Evolutionary conservation across 1,284 basidiomycete genomes (phyloP).

Genomic region (Tetrapyrgos nigripes): DNA sequence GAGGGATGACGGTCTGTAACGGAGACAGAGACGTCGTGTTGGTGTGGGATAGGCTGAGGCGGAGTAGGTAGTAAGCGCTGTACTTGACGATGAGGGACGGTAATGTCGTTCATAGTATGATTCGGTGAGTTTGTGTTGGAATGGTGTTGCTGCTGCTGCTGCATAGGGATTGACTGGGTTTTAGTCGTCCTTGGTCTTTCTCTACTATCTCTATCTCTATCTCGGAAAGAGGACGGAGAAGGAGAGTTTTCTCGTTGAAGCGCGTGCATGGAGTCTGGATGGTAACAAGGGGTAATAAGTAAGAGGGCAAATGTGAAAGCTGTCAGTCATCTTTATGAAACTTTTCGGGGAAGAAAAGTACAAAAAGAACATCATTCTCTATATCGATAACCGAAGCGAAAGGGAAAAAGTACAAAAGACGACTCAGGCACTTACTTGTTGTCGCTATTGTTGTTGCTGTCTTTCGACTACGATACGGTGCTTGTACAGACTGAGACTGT

Average conservation of each 20-base stretch:
- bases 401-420: too few relatives aligned
- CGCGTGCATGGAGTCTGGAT: constrained; percentile 50
- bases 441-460: too few relatives aligned
- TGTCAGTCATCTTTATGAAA: too few relatives aligned
- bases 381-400: too few relatives aligned
- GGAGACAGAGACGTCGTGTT: constrained; percentile 28
- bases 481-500: too few relatives aligned
- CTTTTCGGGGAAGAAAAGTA: too few relatives aligned
- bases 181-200: constrained; percentile 63
- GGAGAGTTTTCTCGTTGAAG: constrained; percentile 70
- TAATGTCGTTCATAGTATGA: constrained; percentile 39
- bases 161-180: constrained; percentile 63
- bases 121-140: constrained; percentile 10
- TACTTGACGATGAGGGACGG: constrained; percentile 41
- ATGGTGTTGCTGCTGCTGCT: constrained; percentile 34
- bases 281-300: too few relatives aligned
- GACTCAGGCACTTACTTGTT: too few relatives aligned
- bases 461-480: too few relatives aligned
- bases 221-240: constrained; percentile 73
- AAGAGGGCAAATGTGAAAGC: too few relatives aligned
- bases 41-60: constrained; percentile 47
- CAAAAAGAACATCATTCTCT: too few relatives aligned
- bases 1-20: constrained; percentile 40
- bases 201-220: too few relatives aligned
- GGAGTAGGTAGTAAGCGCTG: constrained; percentile 64